Percentiles rank a stretch among this genome's conserved stretches.
Evolutionary conservation across 495 filamentous ascomycete species (phyloP).

Genomic region (Niebla homalea): DNA sequence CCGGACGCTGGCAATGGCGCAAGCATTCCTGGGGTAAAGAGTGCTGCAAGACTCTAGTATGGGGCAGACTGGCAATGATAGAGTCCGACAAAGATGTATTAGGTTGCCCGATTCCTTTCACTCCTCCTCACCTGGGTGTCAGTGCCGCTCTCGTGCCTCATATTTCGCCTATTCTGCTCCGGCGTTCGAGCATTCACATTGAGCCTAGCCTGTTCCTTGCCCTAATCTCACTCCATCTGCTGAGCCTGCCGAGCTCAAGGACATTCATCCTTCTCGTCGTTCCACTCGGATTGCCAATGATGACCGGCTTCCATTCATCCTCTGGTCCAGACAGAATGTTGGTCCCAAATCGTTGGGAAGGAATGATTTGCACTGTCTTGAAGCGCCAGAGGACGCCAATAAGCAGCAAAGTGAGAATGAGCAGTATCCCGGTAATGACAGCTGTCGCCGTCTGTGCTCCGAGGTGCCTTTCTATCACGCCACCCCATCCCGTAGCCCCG

Average conservation of each 20-base stretch:
- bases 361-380: slow-evolving; percentile 53
- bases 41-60: too few species aligned
- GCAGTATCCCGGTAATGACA: slow-evolving; percentile 46
- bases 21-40: too few species aligned
- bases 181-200: slow-evolving; percentile 1
- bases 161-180: not conserved
- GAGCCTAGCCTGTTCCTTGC: slow-evolving; percentile 43
- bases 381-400: slow-evolving; percentile 45
- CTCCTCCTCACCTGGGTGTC: not conserved
- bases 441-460: slow-evolving; percentile 54
- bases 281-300: slow-evolving; percentile 54
- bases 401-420: slow-evolving; percentile 48
- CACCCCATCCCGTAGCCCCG: slow-evolving; percentile 47
- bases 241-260: slow-evolving; percentile 49
- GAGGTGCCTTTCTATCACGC: slow-evolving; percentile 42
- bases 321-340: slow-evolving; percentile 30
- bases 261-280: slow-evolving; percentile 52
- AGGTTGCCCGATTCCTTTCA: not conserved
- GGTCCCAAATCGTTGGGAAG: slow-evolving; percentile 21
- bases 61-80: too few species aligned
- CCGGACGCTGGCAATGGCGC: too few species aligned
- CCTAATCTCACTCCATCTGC: slow-evolving; percentile 58
- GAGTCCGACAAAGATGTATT: too few species aligned
- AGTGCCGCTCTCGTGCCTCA: not conserved
- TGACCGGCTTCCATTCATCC: slow-evolving; percentile 49